A percentile compares a stretch with the other conserved stretches of the same genome.
These are phyloP conservation scores for Crithidia sp. DNA, from an alignment of 208 protist species.

Conservation along the genomic window DNA sequence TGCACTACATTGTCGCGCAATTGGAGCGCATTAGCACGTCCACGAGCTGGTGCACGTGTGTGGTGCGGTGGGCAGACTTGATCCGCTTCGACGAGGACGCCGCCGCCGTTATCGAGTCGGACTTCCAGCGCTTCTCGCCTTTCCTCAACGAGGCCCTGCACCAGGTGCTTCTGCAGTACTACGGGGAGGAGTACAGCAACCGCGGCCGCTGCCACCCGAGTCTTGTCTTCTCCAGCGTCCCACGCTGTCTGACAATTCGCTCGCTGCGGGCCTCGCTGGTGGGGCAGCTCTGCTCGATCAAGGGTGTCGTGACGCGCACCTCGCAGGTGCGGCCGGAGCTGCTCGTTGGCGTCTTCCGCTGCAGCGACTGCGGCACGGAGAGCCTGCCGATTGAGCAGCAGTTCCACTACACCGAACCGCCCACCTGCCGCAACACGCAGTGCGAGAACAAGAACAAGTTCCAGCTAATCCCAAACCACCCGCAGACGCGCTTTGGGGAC, in stretches of 20 bases:
- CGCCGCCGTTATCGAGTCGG: conserved; percentile 71
- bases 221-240: conserved; percentile 87
- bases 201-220: conserved; percentile 69
- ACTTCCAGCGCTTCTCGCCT: conserved; percentile 82
- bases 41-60: conserved; percentile 78
- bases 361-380: conserved; percentile 94
- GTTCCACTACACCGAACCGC: conserved; percentile 98
- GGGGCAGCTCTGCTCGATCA: conserved; percentile 95
- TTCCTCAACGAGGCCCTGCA: conserved; percentile 79
- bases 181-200: conserved; percentile 80
- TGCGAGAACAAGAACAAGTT: conserved; percentile 94
- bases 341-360: conserved; percentile 96
- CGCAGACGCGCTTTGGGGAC: conserved; percentile 95
- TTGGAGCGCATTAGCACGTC: conserved; percentile 85
- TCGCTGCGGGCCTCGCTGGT: conserved; percentile 93
- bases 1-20: conserved; percentile 72
- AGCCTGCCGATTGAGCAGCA: conserved; percentile 95
- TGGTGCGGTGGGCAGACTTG: conserved; percentile 83
- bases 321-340: conserved; percentile 99
- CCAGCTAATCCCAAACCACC: conserved; percentile 85
- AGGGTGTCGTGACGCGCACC: conserved; percentile 98
- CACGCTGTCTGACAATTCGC: conserved; percentile 91
- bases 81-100: conserved; percentile 78
- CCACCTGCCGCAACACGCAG: conserved; percentile 84
- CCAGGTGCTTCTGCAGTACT: conserved; percentile 83